Conservation (phyloP, 768 basidiomycete species). For the Leccinum boreale region DNA sequence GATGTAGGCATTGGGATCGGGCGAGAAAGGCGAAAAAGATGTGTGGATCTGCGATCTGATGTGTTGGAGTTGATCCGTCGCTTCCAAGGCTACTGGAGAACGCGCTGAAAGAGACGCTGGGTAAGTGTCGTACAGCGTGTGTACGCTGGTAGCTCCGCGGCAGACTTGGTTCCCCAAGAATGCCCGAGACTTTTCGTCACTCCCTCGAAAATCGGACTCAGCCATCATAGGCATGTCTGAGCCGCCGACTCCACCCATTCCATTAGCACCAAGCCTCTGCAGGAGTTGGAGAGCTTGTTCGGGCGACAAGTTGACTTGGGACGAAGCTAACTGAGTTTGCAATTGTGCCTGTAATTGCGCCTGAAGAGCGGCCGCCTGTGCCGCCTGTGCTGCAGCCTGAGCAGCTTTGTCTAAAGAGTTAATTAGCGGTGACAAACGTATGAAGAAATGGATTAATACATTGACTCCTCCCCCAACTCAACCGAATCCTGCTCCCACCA, state of each 20-base stretch:
- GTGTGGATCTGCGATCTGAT: conserved; percentile 18
- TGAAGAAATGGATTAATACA: conserved; percentile 40
- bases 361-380: conserved; percentile 72
- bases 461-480: conserved; percentile 94
- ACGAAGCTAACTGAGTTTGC: conserved; percentile 30
- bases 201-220: conserved; percentile 16
- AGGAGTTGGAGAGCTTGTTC: conserved; percentile 64
- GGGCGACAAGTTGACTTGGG: conserved; percentile 40
- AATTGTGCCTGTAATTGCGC: conserved; percentile 38
- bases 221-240: conserved; percentile 7
- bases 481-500: conserved; percentile 84
- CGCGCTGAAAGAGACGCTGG: conserved; percentile 14
- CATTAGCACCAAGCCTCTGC: conserved; percentile 50
- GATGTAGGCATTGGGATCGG: conserved; percentile 57
- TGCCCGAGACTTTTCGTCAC: conserved; percentile 25
- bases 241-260: conserved; percentile 29
- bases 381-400: conserved; percentile 82
- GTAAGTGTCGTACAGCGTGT: conserved; percentile 22
- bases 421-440: conserved; percentile 3
- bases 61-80: conserved; percentile 17
- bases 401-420: conserved; percentile 73
- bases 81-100: conserved; percentile 12
- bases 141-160: conserved; percentile 11
- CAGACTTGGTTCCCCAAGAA: conserved; percentile 19
- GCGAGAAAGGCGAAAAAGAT: conserved; percentile 75